A percentile compares a stretch with the other conserved stretches of the same genome.
These are phyloP conservation scores for Lanzia echinophila DNA, from an alignment of 2,329 filamentous ascomycete genomes.

Conservation along the genomic window DNA sequence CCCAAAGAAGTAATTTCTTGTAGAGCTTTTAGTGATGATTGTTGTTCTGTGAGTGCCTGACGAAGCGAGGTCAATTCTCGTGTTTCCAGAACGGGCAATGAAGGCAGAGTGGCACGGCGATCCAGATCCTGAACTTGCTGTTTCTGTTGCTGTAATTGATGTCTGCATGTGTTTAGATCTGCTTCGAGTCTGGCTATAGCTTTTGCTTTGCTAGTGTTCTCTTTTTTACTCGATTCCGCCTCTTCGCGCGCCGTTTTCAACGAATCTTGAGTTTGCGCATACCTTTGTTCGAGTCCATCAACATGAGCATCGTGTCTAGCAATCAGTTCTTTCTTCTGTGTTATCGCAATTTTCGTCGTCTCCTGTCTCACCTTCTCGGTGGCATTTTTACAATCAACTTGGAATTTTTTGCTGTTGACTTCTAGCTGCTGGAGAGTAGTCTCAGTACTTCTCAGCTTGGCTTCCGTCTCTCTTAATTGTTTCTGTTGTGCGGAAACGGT, in stretches of 20 bases:
- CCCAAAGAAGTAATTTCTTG: neutral
- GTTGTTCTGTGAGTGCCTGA: neutral
- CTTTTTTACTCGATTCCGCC: neutral
- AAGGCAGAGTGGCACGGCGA: neutral
- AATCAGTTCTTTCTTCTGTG: slow-evolving; percentile 4
- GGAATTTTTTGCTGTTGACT: slow-evolving; percentile 22
- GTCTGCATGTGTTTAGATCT: neutral
- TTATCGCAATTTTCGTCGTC: slow-evolving; percentile 19
- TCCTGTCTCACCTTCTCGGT: slow-evolving; percentile 14
- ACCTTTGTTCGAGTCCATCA: slow-evolving; percentile 2
- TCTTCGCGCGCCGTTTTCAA: neutral
- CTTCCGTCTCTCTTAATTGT: slow-evolving; percentile 10
- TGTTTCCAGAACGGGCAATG: neutral
- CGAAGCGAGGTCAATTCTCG: neutral
- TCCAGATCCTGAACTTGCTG: slow-evolving; percentile 1
- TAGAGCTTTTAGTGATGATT: neutral
- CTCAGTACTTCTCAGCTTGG: slow-evolving; percentile 11
- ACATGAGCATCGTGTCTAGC: slow-evolving; percentile 1
- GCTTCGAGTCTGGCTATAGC: neutral
- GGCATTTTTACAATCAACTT: neutral
- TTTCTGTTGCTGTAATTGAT: slow-evolving; percentile 1
- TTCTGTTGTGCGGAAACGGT: slow-evolving; percentile 8
- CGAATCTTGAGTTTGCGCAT: neutral
- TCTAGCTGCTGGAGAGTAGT: slow-evolving; percentile 24
- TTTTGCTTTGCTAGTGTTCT: neutral